These are phyloP conservation scores for Diaporthe longicolla DNA, from an alignment of 2,329 filamentous ascomycete species.

Conservation along the genomic window DNA sequence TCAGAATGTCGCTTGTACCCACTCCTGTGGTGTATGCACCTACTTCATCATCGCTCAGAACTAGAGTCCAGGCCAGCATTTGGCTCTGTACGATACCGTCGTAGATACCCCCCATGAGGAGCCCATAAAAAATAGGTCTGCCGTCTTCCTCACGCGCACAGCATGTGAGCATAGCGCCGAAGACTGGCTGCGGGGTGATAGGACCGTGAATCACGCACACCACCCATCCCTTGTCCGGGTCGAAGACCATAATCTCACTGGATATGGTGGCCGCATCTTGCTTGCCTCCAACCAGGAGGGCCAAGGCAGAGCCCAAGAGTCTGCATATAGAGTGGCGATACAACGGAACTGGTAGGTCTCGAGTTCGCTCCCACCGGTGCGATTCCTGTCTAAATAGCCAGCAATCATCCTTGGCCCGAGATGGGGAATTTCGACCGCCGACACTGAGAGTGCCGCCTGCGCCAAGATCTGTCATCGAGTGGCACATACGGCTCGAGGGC, in stretches of 20 bases:
- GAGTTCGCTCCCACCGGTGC: conserved; percentile 72
- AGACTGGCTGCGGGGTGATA: conserved; percentile 55
- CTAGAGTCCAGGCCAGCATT: conserved; percentile 75
- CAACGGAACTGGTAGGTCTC: conserved; percentile 77
- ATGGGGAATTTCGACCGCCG: conserved; percentile 85
- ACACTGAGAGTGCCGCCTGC: conserved; percentile 73
- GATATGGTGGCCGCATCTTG: conserved; percentile 62
- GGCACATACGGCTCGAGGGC: conserved; percentile 75
- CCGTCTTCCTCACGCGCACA: conserved; percentile 43
- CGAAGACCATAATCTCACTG: conserved; percentile 68
- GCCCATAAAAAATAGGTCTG: conserved; percentile 63
- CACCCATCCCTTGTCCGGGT: conserved; percentile 62
- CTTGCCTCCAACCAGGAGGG: conserved; percentile 75
- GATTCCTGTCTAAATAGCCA: conserved; percentile 76
- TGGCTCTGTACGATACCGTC: conserved; percentile 73
- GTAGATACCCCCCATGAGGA: conserved; percentile 81
- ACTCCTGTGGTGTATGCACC: conserved; percentile 47
- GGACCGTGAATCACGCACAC: conserved; percentile 56
- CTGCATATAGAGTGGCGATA: conserved; percentile 80
- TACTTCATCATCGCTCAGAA: conserved; percentile 56
- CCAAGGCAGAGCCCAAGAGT: conserved; percentile 62
- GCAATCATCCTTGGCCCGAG: conserved; percentile 77
- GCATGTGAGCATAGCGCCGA: conserved; percentile 59
- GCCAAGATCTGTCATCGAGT: conserved; percentile 78
- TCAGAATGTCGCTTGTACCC: neutral